Evolutionary conservation across 2,329 filamentous ascomycete genomes (phyloP), one percentile per base, ranked within the genome.

Genomic region (Fusarium illudens): DNA sequence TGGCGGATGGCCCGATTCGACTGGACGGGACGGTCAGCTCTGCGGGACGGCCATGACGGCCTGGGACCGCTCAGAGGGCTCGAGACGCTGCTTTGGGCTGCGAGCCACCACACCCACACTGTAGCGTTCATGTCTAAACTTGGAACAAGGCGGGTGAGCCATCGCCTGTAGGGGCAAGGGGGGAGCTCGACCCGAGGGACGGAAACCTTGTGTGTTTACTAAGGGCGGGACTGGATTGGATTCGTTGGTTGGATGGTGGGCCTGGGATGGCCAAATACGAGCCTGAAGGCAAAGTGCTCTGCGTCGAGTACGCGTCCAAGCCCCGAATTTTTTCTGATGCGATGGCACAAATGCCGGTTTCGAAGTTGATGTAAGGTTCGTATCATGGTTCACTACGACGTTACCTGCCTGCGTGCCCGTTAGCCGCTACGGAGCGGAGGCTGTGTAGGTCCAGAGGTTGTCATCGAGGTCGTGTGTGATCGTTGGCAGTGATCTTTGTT

Each of bases 81-180:
- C n/a, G 13, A 8, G n/a, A 51, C 44, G n/a, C 48, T 33, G 32
- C 29, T 55, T 49, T 46, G 30, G 51, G 57, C 37, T 19, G 39
- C 25, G 53, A 36, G 39, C 42, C 30, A 39, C 46, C 19, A 52
- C 55, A 58, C 55, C 44, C 46, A 42, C 46, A 69, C 66, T 64
- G 63, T 70, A 55, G 50, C 19, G 52, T 25, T 58, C 66, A 49
- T 58, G 44, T 69, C 67, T 69, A 69, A 64, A 70, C 67, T 69
- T 69, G 67, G 67, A 69, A 69, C 67, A 70, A 10, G 52, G 55
- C 67, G 34, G 57, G 49, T 61, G 59, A 64, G 62, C 67, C 67
- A 64, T 70, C 33, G 52, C 62, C 62, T 67, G 66, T 70, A 56
- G 66, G 66, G 62, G 66, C 54, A 70, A 68, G 66, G 66, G 66